A percentile compares a stretch with the other conserved stretches of the same genome.
These are phyloP conservation scores for Fusarium napiforme DNA, from an alignment of 2,329 filamentous ascomycete genomes.

Conservation along the genomic window DNA sequence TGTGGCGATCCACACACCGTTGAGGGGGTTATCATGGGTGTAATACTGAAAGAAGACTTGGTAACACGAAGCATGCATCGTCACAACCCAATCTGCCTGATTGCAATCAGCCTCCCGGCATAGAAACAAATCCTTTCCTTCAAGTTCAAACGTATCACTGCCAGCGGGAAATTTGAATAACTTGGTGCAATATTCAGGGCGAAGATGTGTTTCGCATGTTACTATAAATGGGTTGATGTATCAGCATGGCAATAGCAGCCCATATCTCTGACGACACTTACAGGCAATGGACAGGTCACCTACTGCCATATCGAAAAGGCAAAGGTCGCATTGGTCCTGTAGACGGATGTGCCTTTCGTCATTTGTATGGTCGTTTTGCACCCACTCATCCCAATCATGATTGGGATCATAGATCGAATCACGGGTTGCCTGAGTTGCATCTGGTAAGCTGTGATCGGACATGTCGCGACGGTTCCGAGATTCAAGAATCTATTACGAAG, in stretches of 20 bases:
- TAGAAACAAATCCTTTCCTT: background rate
- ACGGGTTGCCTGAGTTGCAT: background rate
- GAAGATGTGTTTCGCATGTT: background rate
- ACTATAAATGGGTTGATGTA: background rate
- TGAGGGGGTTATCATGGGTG: background rate
- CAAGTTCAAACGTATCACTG: too few relatives aligned
- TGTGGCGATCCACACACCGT: background rate
- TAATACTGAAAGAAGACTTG: background rate
- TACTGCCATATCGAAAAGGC: background rate
- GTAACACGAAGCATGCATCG: background rate
- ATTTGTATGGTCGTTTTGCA: too few relatives aligned
- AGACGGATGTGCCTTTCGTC: background rate
- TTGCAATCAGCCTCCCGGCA: background rate
- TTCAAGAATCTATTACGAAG: background rate
- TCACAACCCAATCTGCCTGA: background rate
- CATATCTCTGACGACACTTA: background rate
- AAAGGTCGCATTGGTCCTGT: background rate
- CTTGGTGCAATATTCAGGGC: background rate
- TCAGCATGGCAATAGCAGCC: background rate
- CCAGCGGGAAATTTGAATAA: background rate
- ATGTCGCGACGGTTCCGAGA: background rate
- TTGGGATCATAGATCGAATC: background rate
- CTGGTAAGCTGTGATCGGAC: background rate
- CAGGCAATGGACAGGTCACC: background rate
- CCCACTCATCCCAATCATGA: background rate